These are phyloP conservation scores for Wickerhamomyces sydowiorum DNA, from an alignment of 805 yeast species.

Conservation along the genomic window DNA sequence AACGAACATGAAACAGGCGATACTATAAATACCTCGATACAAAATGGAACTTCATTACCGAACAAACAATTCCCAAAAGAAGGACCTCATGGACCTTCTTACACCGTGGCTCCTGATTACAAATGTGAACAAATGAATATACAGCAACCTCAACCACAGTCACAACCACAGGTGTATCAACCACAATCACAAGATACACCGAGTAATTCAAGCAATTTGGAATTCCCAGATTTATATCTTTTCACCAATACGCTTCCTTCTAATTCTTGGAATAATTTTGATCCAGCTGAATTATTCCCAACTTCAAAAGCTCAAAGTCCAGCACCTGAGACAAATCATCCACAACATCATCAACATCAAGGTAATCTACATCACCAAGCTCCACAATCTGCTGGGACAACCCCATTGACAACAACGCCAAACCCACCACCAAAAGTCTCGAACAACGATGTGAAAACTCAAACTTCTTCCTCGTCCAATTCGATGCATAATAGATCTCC, in stretches of 20 bases:
- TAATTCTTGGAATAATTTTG: conserved; percentile 10
- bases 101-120: too few species aligned
- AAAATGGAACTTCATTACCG: not conserved
- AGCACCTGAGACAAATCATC: conserved; percentile 5
- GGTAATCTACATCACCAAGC: not conserved
- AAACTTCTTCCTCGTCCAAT: not conserved
- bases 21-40: not conserved
- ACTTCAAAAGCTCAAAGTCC: not conserved
- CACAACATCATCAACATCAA: conserved; percentile 2
- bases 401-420: not conserved
- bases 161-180: not conserved
- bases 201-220: conserved; percentile 3
- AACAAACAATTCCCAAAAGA: too few species aligned
- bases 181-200: not conserved
- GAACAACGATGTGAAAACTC: too few species aligned
- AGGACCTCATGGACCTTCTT: too few species aligned
- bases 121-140: not conserved
- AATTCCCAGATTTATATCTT: conserved; percentile 23
- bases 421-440: not conserved
- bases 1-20: too few species aligned
- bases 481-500: not conserved
- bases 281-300: conserved; percentile 23
- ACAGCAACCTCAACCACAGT: not conserved
- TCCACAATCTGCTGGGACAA: not conserved
- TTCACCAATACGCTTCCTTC: conserved; percentile 21